These are phyloP conservation scores for Jackrogersella multiformis DNA, from an alignment of 495 filamentous ascomycete genomes.

Conservation along the genomic window DNA sequence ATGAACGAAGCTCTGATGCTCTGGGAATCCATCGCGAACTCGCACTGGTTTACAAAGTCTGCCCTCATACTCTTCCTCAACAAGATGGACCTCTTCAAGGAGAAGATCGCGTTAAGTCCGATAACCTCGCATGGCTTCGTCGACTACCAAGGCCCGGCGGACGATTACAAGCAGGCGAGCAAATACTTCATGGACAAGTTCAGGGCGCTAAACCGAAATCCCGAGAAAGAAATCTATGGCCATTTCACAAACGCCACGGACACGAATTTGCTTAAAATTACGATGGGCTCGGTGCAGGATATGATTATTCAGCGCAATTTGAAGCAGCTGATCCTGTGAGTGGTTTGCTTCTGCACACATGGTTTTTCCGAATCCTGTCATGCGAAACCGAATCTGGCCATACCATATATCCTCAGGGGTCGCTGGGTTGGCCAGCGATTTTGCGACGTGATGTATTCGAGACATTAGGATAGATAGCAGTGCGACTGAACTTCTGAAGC, in stretches of 20 bases:
- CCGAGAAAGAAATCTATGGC: slow-evolving; percentile 89
- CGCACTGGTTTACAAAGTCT: slow-evolving; percentile 95
- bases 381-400: slow-evolving; percentile 41
- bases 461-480: slow-evolving; percentile 25
- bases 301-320: slow-evolving; percentile 99
- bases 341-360: slow-evolving; percentile 38
- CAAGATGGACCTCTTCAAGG: slow-evolving; percentile 98
- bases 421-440: slow-evolving; percentile 38
- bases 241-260: slow-evolving; percentile 96
- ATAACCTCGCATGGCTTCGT: slow-evolving; percentile 90
- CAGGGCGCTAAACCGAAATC: slow-evolving; percentile 82
- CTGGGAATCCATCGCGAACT: slow-evolving; percentile 97
- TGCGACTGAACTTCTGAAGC: slow-evolving; percentile 50
- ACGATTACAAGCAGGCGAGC: slow-evolving; percentile 68
- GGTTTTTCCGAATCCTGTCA: slow-evolving; percentile 22
- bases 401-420: slow-evolving; percentile 34
- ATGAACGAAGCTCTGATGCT: slow-evolving; percentile 99
- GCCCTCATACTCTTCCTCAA: slow-evolving; percentile 98
- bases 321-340: slow-evolving; percentile 91
- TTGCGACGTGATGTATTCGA: slow-evolving; percentile 23
- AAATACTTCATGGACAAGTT: slow-evolving; percentile 94
- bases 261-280: slow-evolving; percentile 94
- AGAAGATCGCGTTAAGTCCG: slow-evolving; percentile 81
- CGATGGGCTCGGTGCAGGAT: slow-evolving; percentile 96
- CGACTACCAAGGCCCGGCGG: slow-evolving; percentile 73